Percentiles rank a stretch among this genome's conserved stretches.
phyloP scores from a whole-genome alignment of 1,139 yeast species.

The Komagataea norvegica region DNA sequence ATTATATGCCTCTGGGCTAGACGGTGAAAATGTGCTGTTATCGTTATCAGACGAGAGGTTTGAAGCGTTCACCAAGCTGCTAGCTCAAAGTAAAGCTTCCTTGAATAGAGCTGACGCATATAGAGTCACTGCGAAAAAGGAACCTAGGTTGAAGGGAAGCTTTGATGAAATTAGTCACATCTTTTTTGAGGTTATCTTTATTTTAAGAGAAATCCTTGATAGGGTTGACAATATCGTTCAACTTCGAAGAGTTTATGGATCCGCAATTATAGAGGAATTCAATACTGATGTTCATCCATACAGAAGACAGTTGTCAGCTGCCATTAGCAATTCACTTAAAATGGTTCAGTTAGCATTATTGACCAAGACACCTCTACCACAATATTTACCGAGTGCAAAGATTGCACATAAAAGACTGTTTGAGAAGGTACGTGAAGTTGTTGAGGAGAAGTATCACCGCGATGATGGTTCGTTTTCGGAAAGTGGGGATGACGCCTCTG shows the following conservation, averaged over 20 bases:
- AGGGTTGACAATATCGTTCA: slow-evolving; percentile 43
- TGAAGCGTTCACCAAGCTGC: slow-evolving; percentile 28
- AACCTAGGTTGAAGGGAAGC: slow-evolving; percentile 45
- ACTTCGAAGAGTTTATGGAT: slow-evolving; percentile 40
- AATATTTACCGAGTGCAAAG: slow-evolving; percentile 44
- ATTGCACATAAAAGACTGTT: slow-evolving; percentile 43
- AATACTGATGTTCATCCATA: slow-evolving; percentile 38
- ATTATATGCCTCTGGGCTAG: slow-evolving; percentile 37
- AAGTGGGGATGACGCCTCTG: slow-evolving; percentile 18
- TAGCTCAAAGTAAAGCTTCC: slow-evolving; percentile 35
- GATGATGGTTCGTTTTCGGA: slow-evolving; percentile 6
- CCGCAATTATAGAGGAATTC: slow-evolving; percentile 41
- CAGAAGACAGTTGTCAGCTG: slow-evolving; percentile 41
- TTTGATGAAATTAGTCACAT: slow-evolving; percentile 37
- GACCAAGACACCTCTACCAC: slow-evolving; percentile 44
- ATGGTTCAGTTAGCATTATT: slow-evolving; percentile 40
- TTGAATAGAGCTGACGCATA: slow-evolving; percentile 38
- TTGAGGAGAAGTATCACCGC: slow-evolving; percentile 23
- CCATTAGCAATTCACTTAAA: slow-evolving; percentile 34
- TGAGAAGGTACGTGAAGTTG: slow-evolving; percentile 36
- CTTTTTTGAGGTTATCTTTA: slow-evolving; percentile 41
- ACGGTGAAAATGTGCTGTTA: slow-evolving; percentile 30
- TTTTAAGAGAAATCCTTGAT: slow-evolving; percentile 43
- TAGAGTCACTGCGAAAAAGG: slow-evolving; percentile 39
- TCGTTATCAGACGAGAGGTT: slow-evolving; percentile 28